phyloP scores from a whole-genome alignment of 2,329 filamentous ascomycete species.

The Chalara sp. region DNA sequence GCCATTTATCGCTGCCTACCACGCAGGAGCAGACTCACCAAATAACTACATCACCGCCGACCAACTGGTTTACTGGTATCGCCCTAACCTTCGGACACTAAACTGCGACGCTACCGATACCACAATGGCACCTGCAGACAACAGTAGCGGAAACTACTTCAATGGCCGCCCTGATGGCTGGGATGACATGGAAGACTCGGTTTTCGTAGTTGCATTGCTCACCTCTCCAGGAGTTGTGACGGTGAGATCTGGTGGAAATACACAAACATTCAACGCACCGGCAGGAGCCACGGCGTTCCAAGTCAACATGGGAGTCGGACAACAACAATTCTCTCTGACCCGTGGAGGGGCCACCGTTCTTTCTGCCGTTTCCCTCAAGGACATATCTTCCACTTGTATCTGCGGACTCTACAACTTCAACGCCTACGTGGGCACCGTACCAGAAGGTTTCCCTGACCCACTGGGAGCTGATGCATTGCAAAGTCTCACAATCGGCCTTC shows the following conservation, averaged over 20 bases:
- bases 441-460: slow-evolving; percentile 15
- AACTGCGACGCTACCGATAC: slow-evolving; percentile 27
- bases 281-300: slow-evolving; percentile 14
- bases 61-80: slow-evolving; percentile 35
- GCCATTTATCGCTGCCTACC: slow-evolving; percentile 17
- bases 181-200: slow-evolving; percentile 24
- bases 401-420: slow-evolving; percentile 21
- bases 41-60: slow-evolving; percentile 17
- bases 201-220: slow-evolving; percentile 24
- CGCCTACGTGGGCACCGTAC: slow-evolving; percentile 18
- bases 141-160: slow-evolving; percentile 15
- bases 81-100: slow-evolving; percentile 24
- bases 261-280: slow-evolving; percentile 13
- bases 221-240: slow-evolving; percentile 20
- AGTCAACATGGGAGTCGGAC: slow-evolving; percentile 14
- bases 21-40: slow-evolving; percentile 10
- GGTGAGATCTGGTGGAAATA: slow-evolving; percentile 21
- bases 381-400: slow-evolving; percentile 13
- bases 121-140: slow-evolving; percentile 20
- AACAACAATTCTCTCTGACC: slow-evolving; percentile 15
- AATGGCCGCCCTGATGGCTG: slow-evolving; percentile 18
- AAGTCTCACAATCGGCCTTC: slow-evolving; percentile 25
- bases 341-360: slow-evolving; percentile 9
- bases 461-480: slow-evolving; percentile 21
- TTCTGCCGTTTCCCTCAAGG: slow-evolving; percentile 11